Base-by-base conservation (phyloP, 306 rosid genomes). In the Canavalia ensiformis region DNA sequence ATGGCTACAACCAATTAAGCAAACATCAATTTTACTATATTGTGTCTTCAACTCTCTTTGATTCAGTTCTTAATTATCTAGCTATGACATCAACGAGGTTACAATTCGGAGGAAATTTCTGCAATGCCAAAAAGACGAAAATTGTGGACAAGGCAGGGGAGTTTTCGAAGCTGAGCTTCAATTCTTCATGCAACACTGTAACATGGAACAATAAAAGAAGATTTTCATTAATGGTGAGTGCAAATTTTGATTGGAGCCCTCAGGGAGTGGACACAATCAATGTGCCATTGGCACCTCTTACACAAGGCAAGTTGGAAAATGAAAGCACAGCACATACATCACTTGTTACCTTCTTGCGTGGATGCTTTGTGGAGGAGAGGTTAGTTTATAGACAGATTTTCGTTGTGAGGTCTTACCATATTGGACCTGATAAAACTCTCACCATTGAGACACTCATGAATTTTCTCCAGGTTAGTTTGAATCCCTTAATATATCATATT, bases 371-470 rank as follows among this genome's bases (percentile, higher is more conserved):
- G 18, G 90, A 88, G 79, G 87, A 68, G 2, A 79, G 45, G 82
- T 82, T 86, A 80, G 91, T 92, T 10, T 91, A 68, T 62, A 84
- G 90, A 59, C 91, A 90, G 42, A 84, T 80, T 1, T 88, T 88
- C 47, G 67, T 70, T 25, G 78, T 90, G 18, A 77, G 92, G 64
- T 90, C 92, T 10, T 89, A 89, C 35, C 90, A 90, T 69, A 86
- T 86, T 63, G 92, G 91, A 30, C 91, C 90, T 0, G 91, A 90
- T 71, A 75, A 86, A 67, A 89, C 94, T 74, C 87, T 87, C 31
- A 85, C 94, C 29, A 87, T 90, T 87, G 91, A 88, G 73, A 90
- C 91, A 3, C 57, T 65, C 71, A 84, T 86, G 88, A 90, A 84
- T 58, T 86, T 90, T 42, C 94, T 90, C 60, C 91, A 88, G 92